A percentile compares a stretch with the other conserved stretches of the same genome.
Conservation (phyloP, 148 eudicot genomes). For the Nyssa sinensis region DNA sequence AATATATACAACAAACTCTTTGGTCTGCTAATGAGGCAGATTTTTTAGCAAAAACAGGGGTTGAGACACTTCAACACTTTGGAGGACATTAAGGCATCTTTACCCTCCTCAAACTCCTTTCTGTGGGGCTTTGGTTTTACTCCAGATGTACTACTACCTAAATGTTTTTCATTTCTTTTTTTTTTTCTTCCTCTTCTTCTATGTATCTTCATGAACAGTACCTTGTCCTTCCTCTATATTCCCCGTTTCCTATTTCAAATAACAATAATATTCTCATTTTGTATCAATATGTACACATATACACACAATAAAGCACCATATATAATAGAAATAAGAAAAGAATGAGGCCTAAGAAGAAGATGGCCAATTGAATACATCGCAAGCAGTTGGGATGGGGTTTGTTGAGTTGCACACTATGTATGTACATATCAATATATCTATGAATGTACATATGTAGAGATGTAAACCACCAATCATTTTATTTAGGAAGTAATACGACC, state of each 20-base stretch:
- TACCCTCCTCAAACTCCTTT: neutral
- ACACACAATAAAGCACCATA: neutral
- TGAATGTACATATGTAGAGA: neutral
- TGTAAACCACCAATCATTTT: conserved; percentile 10
- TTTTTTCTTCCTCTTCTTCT: neutral
- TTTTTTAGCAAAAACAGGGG: neutral
- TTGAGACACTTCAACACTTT: neutral
- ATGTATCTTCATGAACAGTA: neutral
- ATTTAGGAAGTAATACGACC: neutral
- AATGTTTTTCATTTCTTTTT: neutral
- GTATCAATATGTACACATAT: neutral
- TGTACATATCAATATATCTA: neutral
- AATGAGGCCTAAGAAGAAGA: neutral
- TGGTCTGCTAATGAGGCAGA: neutral
- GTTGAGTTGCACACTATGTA: too few species aligned
- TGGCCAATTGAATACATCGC: neutral
- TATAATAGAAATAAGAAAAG: neutral
- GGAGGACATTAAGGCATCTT: neutral
- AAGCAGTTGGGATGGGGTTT: neutral
- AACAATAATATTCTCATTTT: neutral
- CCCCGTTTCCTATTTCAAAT: neutral
- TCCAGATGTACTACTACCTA: neutral
- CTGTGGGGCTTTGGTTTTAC: neutral
- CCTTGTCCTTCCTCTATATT: neutral
- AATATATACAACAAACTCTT: too few species aligned